Evolutionary conservation across 805 yeast species (phyloP).

Genomic region (Myxozyma melibiosi): DNA sequence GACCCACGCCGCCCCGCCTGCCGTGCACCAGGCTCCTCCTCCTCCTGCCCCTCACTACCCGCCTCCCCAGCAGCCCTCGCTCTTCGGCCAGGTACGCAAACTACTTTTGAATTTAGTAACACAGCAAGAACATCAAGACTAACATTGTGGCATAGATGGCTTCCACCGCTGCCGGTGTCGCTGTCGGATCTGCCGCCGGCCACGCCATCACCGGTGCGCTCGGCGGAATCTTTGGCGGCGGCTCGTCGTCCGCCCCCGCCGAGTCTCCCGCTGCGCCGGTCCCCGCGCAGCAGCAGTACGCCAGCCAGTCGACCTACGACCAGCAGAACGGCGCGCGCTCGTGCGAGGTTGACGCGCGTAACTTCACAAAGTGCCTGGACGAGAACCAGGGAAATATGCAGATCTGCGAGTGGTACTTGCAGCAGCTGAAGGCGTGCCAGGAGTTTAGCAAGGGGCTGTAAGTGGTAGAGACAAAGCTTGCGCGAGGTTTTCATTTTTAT

Average conservation of each 20-base stretch:
- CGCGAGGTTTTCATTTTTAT: no score
- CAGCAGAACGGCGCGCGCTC: slow-evolving; percentile 51
- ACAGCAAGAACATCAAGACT: no score
- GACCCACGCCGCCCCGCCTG: slow-evolving; percentile 65
- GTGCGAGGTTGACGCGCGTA: slow-evolving; percentile 93
- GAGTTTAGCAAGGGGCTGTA: slow-evolving; percentile 38
- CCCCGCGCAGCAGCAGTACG: slow-evolving; percentile 40
- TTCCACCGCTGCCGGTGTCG: slow-evolving; percentile 98
- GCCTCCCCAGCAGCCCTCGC: slow-evolving; percentile 53
- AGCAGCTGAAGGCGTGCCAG: slow-evolving; percentile 97
- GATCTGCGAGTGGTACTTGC: slow-evolving; percentile 94
- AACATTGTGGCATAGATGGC: slow-evolving; percentile 68
- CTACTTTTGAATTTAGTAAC: no score
- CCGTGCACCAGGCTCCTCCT: slow-evolving; percentile 54
- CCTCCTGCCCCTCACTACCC: slow-evolving; percentile 49
- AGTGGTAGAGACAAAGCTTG: no score
- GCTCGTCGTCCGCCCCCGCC: slow-evolving; percentile 58
- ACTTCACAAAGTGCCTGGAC: slow-evolving; percentile 91
- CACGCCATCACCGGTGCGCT: slow-evolving; percentile 96
- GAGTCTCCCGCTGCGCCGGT: slow-evolving; percentile 53
- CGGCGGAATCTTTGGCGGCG: slow-evolving; percentile 84
- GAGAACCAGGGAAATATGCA: slow-evolving; percentile 96
- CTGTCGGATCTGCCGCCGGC: slow-evolving; percentile 96
- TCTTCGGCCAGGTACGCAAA: slow-evolving; percentile 40
- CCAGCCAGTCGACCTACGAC: slow-evolving; percentile 35